Evolutionary conservation across 371 early-diverging fungal genomes (phyloP).

Genomic region (Rhizopus arrhizus): DNA sequence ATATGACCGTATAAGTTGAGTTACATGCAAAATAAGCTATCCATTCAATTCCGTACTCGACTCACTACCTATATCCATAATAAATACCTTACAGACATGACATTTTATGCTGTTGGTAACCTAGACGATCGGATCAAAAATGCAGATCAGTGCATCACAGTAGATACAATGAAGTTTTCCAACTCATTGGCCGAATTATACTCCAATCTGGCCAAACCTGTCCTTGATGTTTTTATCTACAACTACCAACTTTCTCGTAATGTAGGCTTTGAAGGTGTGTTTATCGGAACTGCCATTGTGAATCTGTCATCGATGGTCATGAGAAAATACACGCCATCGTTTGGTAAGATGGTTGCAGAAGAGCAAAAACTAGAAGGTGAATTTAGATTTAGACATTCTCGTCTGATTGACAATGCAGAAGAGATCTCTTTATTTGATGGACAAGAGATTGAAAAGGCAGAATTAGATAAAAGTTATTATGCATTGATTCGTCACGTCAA

Average conservation of each 20-base stretch:
- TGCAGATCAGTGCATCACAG: slow-evolving; percentile 88
- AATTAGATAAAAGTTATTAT: slow-evolving; percentile 75
- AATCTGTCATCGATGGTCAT: slow-evolving; percentile 74
- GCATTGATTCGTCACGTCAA: slow-evolving; percentile 83
- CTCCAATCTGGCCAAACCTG: slow-evolving; percentile 86
- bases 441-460: slow-evolving; percentile 73
- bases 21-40: slow-evolving; percentile 84
- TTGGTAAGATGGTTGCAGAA: slow-evolving; percentile 85
- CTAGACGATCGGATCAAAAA: slow-evolving; percentile 86
- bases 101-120: slow-evolving; percentile 83
- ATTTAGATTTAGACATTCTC: slow-evolving; percentile 85
- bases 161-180: slow-evolving; percentile 87
- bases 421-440: slow-evolving; percentile 89
- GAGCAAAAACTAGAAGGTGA: slow-evolving; percentile 86
- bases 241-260: slow-evolving; percentile 79
- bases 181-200: slow-evolving; percentile 76
- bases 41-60: slow-evolving; percentile 84
- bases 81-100: slow-evolving; percentile 82
- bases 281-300: slow-evolving; percentile 66
- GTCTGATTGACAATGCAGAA: slow-evolving; percentile 86
- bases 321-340: slow-evolving; percentile 83
- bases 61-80: slow-evolving; percentile 85
- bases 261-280: slow-evolving; percentile 78
- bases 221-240: slow-evolving; percentile 86
- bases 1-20: slow-evolving; percentile 48